A percentile compares a stretch with the other conserved stretches of the same genome.
Conservation (phyloP, 2,329 filamentous ascomycete species). For the Exophiala phaeomuriformis region DNA sequence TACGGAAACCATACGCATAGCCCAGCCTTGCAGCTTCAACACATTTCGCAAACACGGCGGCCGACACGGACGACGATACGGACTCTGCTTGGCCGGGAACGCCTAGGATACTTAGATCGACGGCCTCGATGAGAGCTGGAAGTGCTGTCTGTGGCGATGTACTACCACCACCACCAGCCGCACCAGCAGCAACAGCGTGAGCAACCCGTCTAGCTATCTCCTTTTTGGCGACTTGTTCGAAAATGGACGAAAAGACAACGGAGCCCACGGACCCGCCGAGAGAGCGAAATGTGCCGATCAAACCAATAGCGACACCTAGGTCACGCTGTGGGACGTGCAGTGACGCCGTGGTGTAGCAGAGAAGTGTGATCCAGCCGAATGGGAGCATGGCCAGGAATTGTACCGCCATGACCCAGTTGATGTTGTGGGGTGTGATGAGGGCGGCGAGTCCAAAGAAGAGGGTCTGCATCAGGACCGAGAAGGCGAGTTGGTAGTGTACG, state of each 20-base stretch:
- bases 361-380: slow-evolving; percentile 19
- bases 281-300: slow-evolving; percentile 20
- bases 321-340: slow-evolving; percentile 18
- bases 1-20: slow-evolving; percentile 19
- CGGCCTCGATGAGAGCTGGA: slow-evolving; percentile 17
- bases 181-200: background rate
- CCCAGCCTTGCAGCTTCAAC: slow-evolving; percentile 14
- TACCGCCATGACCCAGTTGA: slow-evolving; percentile 20
- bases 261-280: slow-evolving; percentile 16
- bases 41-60: slow-evolving; percentile 11
- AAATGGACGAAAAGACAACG: slow-evolving; percentile 20
- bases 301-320: slow-evolving; percentile 17
- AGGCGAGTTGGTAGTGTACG: slow-evolving; percentile 17
- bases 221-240: slow-evolving; percentile 15
- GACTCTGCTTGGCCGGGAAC: slow-evolving; percentile 16
- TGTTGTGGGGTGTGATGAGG: slow-evolving; percentile 17
- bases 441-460: slow-evolving; percentile 18
- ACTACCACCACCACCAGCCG: no score
- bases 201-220: slow-evolving; percentile 9
- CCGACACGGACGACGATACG: slow-evolving; percentile 8
- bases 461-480: slow-evolving; percentile 20
- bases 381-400: slow-evolving; percentile 21
- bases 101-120: slow-evolving; percentile 14
- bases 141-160: background rate
- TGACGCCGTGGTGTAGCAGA: slow-evolving; percentile 18